Conservation (phyloP, 345 rosid genomes). For the Aquilaria malaccensis region DNA sequence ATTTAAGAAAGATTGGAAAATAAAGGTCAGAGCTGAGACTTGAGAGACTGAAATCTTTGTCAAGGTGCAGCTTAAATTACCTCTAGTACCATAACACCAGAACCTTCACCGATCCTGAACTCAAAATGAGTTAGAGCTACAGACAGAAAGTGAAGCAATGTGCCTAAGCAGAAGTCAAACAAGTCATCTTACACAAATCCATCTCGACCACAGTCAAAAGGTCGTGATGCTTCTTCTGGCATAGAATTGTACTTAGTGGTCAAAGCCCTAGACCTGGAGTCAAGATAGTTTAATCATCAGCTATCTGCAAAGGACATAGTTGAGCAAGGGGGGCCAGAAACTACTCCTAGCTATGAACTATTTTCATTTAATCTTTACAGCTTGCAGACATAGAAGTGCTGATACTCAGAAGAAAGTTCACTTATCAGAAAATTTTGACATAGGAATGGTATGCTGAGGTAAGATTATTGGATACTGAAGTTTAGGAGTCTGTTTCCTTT, state of each 20-base stretch:
- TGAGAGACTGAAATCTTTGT: not conserved
- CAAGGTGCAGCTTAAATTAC: constrained; percentile 34
- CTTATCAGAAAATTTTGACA: too few relatives aligned
- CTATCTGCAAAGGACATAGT: not conserved
- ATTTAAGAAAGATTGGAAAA: constrained; percentile 5
- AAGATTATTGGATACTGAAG: too few relatives aligned
- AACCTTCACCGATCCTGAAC: constrained; percentile 93
- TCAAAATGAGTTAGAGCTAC: constrained; percentile 17
- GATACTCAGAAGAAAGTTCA: too few relatives aligned
- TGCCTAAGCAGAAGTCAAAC: constrained; percentile 8
- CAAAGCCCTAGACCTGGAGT: constrained; percentile 79
- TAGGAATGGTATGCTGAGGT: too few relatives aligned
- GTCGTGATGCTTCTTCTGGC: constrained; percentile 89
- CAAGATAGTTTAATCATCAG: constrained; percentile 8
- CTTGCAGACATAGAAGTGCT: too few relatives aligned
- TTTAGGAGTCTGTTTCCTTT: too few relatives aligned
- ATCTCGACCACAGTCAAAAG: constrained; percentile 89
- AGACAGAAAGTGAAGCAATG: constrained; percentile 3
- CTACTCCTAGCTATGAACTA: too few relatives aligned
- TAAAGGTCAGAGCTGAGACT: not conserved
- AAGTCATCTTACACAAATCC: constrained; percentile 83
- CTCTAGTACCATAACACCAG: constrained; percentile 81
- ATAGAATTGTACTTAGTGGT: constrained; percentile 66
- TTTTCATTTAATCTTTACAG: too few relatives aligned
- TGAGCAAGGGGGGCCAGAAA: too few relatives aligned